Base-by-base conservation (phyloP, 2,329 filamentous ascomycete species). In the Sporothrix inflata region DNA sequence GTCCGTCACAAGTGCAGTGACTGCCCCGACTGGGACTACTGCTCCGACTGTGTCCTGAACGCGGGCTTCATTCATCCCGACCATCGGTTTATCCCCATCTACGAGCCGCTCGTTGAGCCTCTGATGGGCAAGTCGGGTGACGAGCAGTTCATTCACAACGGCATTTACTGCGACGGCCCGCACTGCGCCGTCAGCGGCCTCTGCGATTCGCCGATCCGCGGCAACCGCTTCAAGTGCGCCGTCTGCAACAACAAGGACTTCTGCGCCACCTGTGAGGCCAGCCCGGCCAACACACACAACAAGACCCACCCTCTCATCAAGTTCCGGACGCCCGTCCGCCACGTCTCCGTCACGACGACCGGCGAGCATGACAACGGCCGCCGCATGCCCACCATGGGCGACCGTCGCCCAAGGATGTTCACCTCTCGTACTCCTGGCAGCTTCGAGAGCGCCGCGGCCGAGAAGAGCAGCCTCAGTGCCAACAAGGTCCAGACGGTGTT, bases 21-120 rank as follows among this genome's bases (percentile, higher is more conserved):
- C 80, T 99, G 96, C 85, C 96, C 97, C 57, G 96, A 99, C 81
- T 99, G 94, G 92, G 96, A 99, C 79, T 98, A 93, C 83, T 99
- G 96, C 85, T 86, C 87, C 30, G 85, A 88, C 9, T 99, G 97
- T 82, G 82, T 93, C 73, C 83, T 86, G 77, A 88, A 86, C 76
- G 91, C 93, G 60, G 81, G 83, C 73, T 86, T 89, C 77, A 89
- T 87, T 67, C 97, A 99, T 80, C 89, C 93, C 21, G 86, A 88
- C 71, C 96, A 99, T 81, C 92, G 94, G 76, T 98, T 99, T 79
- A 93, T 93, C 14, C 89, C 94, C 55, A 88, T 99, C 76, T 97
- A 96, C 78, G 92, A 94, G 77, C 83, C 81, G 73, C 82, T 83
- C 74, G 78, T 77, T 69, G 71, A 72, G 1, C 1, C 27, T 5